These are phyloP conservation scores for Carex myosuroides DNA, from an alignment of 176 grass and related monocot genomes.

Conservation along the genomic window DNA sequence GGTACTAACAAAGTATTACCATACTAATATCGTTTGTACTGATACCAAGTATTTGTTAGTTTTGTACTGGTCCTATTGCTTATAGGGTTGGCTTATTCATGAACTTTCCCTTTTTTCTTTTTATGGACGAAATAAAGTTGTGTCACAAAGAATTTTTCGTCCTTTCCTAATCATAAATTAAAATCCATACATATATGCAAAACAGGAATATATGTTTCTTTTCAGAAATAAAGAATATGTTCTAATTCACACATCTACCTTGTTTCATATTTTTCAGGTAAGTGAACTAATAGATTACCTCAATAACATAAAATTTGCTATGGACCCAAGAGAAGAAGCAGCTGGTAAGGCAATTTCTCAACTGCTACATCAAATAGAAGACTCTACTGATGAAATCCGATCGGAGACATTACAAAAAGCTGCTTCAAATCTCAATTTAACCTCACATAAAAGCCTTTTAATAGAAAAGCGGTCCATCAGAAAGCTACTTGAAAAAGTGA, in stretches of 20 bases:
- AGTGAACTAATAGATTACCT: conserved; percentile 16
- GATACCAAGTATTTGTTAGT: neutral
- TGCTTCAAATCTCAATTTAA: conserved; percentile 21
- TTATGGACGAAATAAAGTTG: neutral
- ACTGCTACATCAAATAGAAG: conserved; percentile 17
- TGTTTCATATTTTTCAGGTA: conserved; percentile 20
- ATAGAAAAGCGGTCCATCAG: conserved; percentile 29
- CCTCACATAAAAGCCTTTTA: conserved; percentile 24
- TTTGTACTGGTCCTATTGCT: neutral
- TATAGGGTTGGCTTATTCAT: neutral
- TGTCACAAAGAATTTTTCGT: neutral
- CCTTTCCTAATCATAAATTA: neutral
- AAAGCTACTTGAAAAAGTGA: conserved; percentile 19
- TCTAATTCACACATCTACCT: neutral
- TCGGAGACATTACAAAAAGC: conserved; percentile 9
- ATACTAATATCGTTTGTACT: neutral
- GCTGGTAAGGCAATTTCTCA: conserved; percentile 22
- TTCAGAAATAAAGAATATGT: neutral
- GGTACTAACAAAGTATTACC: neutral
- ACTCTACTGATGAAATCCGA: conserved; percentile 20
- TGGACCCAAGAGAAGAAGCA: conserved; percentile 23
- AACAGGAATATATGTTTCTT: neutral
- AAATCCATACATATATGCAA: neutral
- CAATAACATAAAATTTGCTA: conserved; percentile 16
- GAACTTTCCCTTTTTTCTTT: neutral